Base-by-base conservation (phyloP, 805 yeast species). In the Saturnispora gosingensis region DNA sequence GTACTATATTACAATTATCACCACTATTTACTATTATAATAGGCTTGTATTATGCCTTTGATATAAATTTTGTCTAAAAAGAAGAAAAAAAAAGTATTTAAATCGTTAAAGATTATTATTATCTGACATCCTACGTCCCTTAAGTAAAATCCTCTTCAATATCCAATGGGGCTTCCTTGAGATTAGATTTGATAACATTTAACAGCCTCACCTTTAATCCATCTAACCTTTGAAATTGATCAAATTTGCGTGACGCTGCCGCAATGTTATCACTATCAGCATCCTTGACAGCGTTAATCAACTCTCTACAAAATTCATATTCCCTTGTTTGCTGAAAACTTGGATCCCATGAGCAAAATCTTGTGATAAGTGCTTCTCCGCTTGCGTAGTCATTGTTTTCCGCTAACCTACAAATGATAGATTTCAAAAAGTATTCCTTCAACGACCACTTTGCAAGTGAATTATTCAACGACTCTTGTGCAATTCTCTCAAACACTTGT, bases 381-480 rank as follows among this genome's bases (percentile, higher is more conserved):
- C 95, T 95, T 35, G 95, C 90, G 38, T 79, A 73, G 67, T 93
- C 99, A 57, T 81, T 88, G 48, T 60, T 57, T 53, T 81, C 80
- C 34, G 97, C 95, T 57, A 93, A 72, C 49, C 84, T 79, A 65
- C 97, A 88, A 52, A 93, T 73, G 27, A 87, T 82, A 49, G 86
- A 82, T 72, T 89, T 89, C 63, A 88, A 73, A 61, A 86, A 89
- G 67, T 91, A 88, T 52, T 93, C 99, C 67, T 93, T 93, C 63
- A 93, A 74, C 48, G 88, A 83, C 97, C 97, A 93, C 69, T 82
- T 85, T 40, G 91, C 79, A 55, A 89, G 72, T 57, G 78, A 80
- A 67, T 84, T 88, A 56, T 83, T 83, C 50, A 86, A 64, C 60
- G 88, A 80, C 58, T 80, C 84, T 64, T 83, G 80, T 32, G 91